These are phyloP conservation scores for Apiospora marii DNA, from an alignment of 2,329 filamentous ascomycete species.

Conservation along the genomic window DNA sequence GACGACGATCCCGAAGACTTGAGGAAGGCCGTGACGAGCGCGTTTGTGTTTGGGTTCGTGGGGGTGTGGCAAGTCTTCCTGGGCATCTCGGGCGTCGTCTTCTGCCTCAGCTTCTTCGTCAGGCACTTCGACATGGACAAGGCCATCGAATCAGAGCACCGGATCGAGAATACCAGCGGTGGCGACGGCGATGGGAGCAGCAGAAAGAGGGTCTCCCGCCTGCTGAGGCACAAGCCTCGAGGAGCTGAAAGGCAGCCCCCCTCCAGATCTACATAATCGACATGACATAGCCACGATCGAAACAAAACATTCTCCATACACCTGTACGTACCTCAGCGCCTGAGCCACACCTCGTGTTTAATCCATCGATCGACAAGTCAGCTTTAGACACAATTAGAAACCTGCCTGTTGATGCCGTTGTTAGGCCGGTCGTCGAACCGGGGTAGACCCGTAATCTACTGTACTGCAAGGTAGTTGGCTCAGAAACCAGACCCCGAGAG, in stretches of 20 bases:
- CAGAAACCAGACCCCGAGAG: neutral
- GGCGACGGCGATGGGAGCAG: neutral
- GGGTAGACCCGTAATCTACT: constrained; percentile 11
- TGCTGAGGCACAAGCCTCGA: neutral
- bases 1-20: neutral
- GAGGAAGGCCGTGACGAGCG: constrained; percentile 20
- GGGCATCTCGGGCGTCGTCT: constrained; percentile 50
- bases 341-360: constrained; percentile 4
- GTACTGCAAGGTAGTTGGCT: neutral
- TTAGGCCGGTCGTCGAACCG: neutral
- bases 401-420: neutral
- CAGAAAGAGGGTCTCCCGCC: too few relatives aligned
- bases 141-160: constrained; percentile 46
- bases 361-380: constrained; percentile 14
- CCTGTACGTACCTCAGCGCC: neutral
- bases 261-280: neutral
- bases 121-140: constrained; percentile 54
- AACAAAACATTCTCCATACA: neutral
- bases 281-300: neutral
- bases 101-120: constrained; percentile 48
- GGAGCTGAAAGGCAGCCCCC: neutral
- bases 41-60: constrained; percentile 30
- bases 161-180: constrained; percentile 39
- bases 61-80: constrained; percentile 29
- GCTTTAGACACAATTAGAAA: constrained; percentile 4